phyloP scores from a whole-genome alignment of 2,329 filamentous ascomycete species.

The Hortaea werneckii region DNA sequence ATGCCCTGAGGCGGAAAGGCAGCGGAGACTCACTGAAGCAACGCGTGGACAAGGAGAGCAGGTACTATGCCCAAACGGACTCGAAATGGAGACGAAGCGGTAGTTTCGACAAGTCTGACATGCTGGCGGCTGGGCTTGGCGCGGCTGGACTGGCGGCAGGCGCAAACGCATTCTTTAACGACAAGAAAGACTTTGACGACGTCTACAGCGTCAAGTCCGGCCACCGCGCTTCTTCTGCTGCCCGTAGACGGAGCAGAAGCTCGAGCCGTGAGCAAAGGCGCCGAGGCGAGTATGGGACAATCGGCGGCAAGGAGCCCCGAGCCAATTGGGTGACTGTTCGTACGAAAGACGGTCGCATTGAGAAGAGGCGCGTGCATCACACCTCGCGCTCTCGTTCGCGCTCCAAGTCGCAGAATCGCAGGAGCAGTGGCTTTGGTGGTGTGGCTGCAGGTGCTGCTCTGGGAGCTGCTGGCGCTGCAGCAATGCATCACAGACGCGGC shows the following conservation, averaged over 20 bases:
- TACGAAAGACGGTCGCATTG: constrained; percentile 22
- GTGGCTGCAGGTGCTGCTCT: constrained; percentile 18
- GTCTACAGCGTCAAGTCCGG: constrained; percentile 50
- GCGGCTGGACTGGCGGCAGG: constrained; percentile 43
- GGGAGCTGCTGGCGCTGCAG: constrained; percentile 11
- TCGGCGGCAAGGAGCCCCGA: constrained; percentile 7
- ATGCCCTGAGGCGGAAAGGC: constrained; percentile 16
- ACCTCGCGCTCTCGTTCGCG: constrained; percentile 22
- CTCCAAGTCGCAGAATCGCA: constrained; percentile 10
- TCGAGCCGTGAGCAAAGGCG: constrained; percentile 22
- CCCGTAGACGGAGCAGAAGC: constrained; percentile 21
- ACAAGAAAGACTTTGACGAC: constrained; percentile 47
- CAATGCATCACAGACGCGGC: constrained; percentile 8
- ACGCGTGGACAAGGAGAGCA: constrained; percentile 51
- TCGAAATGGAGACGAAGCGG: constrained; percentile 10
- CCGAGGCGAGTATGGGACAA: constrained; percentile 19
- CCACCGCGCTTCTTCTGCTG: constrained; percentile 28
- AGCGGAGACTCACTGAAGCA: constrained; percentile 25
- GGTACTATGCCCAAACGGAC: constrained; percentile 40
- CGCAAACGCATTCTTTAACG: constrained; percentile 44
- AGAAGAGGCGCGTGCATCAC: constrained; percentile 12
- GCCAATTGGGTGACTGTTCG: constrained; percentile 18
- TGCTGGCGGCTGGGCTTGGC: constrained; percentile 44
- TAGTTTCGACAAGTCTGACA: constrained; percentile 37
- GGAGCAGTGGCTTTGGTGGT: constrained; percentile 24